These are phyloP conservation scores for Tothia fuscella DNA, from an alignment of 2,329 filamentous ascomycete species.

Conservation along the genomic window DNA sequence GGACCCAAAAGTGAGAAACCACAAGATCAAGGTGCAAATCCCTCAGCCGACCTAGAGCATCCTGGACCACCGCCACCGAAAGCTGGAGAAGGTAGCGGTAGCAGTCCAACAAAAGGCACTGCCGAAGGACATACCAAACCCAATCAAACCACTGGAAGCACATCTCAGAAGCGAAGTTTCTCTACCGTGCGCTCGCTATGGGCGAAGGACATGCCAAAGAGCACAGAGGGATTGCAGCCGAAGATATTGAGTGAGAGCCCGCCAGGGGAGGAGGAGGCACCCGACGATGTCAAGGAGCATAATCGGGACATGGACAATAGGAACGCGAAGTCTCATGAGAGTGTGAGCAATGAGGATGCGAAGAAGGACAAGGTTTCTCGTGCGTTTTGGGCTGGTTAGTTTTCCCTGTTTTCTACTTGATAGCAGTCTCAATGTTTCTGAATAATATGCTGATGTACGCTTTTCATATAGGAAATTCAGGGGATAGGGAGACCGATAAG, in stretches of 20 bases:
- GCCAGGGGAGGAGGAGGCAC: slow-evolving; percentile 21
- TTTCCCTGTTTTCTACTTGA: not conserved
- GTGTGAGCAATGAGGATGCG: slow-evolving; percentile 24
- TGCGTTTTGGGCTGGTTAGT: slow-evolving; percentile 29
- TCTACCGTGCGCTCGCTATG: not conserved
- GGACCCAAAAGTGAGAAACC: slow-evolving; percentile 32
- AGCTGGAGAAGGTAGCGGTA: slow-evolving; percentile 24
- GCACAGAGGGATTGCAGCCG: slow-evolving; percentile 24
- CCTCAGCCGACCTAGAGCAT: slow-evolving; percentile 30
- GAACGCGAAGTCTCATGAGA: slow-evolving; percentile 29
- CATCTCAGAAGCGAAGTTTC: slow-evolving; percentile 3
- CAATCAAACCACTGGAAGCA: not conserved
- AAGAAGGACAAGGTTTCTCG: slow-evolving; percentile 29
- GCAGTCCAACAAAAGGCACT: slow-evolving; percentile 19
- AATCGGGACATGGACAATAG: slow-evolving; percentile 32
- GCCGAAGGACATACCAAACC: not conserved
- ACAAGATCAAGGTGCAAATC: slow-evolving; percentile 29
- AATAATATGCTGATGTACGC: not conserved
- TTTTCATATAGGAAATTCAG: not conserved
- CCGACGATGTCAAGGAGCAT: slow-evolving; percentile 28
- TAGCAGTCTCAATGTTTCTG: not conserved
- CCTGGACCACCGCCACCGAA: slow-evolving; percentile 33
- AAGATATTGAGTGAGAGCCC: slow-evolving; percentile 29
- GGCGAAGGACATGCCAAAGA: slow-evolving; percentile 7
- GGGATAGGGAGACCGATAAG: not conserved